These are phyloP conservation scores for Cryptococcus wingfieldii DNA, from an alignment of 1,284 basidiomycete species.

Conservation along the genomic window DNA sequence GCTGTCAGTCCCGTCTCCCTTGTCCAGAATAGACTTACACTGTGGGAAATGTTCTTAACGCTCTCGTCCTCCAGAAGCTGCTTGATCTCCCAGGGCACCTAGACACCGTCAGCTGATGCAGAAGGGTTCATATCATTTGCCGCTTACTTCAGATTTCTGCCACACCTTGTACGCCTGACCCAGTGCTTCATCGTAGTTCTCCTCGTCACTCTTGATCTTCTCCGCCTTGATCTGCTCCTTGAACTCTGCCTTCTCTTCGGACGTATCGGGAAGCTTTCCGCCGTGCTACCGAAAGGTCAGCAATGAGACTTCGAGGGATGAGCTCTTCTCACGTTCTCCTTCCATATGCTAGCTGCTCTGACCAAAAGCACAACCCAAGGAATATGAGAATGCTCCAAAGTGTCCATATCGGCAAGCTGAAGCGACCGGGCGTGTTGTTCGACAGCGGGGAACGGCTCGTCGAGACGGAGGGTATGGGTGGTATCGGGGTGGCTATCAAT, in stretches of 20 bases:
- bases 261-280: constrained; percentile 44
- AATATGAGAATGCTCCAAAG: constrained; percentile 78
- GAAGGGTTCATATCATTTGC: background rate
- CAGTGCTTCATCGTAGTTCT: constrained; percentile 93
- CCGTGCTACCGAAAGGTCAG: constrained; percentile 22
- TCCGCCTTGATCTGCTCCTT: constrained; percentile 53
- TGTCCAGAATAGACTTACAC: constrained; percentile 33
- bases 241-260: constrained; percentile 72
- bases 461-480: constrained; percentile 76
- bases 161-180: constrained; percentile 73
- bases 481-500: constrained; percentile 90
- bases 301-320: background rate
- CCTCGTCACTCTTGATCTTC: constrained; percentile 70
- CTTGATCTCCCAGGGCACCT: constrained; percentile 65
- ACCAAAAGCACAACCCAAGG: constrained; percentile 85
- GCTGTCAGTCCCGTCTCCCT: background rate
- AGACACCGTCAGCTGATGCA: background rate
- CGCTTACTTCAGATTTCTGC: constrained; percentile 57
- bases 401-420: constrained; percentile 71
- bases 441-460: constrained; percentile 79
- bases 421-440: constrained; percentile 66
- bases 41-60: constrained; percentile 48
- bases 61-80: constrained; percentile 63
- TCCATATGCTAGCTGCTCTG: constrained; percentile 76
- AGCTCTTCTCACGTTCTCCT: constrained; percentile 43